Base-by-base conservation (phyloP, 192 early-diverging fungal genomes). In the Backusella tarrabulga region DNA sequence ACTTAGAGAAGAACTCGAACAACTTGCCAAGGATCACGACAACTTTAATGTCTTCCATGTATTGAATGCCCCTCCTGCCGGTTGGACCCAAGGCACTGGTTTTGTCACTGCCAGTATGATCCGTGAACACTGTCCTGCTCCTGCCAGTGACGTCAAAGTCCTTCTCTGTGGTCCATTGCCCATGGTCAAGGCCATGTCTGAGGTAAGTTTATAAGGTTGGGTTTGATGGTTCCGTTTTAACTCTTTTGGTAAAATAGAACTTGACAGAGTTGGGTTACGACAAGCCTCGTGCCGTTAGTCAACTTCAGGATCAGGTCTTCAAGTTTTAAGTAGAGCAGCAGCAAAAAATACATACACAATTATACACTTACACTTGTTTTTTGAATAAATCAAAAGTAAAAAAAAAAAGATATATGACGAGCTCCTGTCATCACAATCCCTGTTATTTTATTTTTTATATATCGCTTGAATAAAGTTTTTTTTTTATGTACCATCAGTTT, bases 31-130 rank as follows among this genome's bases (percentile, higher is more conserved):
- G 60, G 87, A 92, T 69, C 89, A 96, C 77, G 91, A 92, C 29
- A 90, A 92, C 77, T 91, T 99, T 79, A 83, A 88, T 26, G 89
- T 98, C 15, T 77, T 91, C 81, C 95, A 98, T 79, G 90, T 93
- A 17, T 87, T 99, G 41, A 95, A 97, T 83, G 90, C 88, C 68
- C 86, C 96, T 68, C 93, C 93, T 14, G 85, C 77, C 21, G 88
- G 81, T 19, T 98, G 97, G 97, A 91, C 84, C 50, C 95, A 95
- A 67, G 91, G 92, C 34, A 85, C 89, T 15, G 97, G 97, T 4
- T 97, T 97, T 84, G 92, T 98, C 6, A 93, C 90, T 76, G 88
- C 92, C 72, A 92, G 95, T 19, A 92, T 97, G 81, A 92, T 98
- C 77, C 79, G 86, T 23, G 74, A 94, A 77, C 79, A 88, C 79